Conservation (phyloP, 2,329 filamentous ascomycete species). For the Cladophialophora exuberans region DNA sequence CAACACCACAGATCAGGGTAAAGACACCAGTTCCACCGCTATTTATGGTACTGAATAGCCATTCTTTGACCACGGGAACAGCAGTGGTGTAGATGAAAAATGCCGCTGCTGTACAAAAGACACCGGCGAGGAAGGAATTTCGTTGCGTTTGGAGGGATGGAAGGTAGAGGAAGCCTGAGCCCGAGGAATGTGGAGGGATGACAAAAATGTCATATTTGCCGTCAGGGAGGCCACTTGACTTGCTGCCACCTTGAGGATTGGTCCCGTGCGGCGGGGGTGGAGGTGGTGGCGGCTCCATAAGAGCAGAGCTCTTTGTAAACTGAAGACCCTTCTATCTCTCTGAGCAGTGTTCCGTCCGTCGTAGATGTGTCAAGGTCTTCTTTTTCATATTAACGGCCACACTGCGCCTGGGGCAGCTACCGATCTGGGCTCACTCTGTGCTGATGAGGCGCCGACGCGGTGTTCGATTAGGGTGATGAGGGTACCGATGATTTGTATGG, state of each 20-base stretch:
- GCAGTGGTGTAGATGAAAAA: constrained; percentile 74
- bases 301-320: constrained; percentile 24
- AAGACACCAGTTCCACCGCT: constrained; percentile 74
- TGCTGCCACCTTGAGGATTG: constrained; percentile 65
- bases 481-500: too few relatives aligned
- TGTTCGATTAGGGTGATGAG: background rate
- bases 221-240: constrained; percentile 69
- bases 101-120: constrained; percentile 72
- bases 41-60: constrained; percentile 71
- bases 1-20: constrained; percentile 72
- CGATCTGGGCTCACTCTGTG: constrained; percentile 12
- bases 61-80: constrained; percentile 72
- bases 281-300: constrained; percentile 63
- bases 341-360: constrained; percentile 17
- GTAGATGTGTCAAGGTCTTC: constrained; percentile 19
- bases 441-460: constrained; percentile 15
- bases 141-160: constrained; percentile 82
- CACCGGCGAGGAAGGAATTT: constrained; percentile 90
- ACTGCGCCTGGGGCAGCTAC: constrained; percentile 5
- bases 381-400: constrained; percentile 29
- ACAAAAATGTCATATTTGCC: constrained; percentile 98
- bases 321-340: constrained; percentile 18
- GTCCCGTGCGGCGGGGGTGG: constrained; percentile 85
- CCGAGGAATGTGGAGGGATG: constrained; percentile 87
- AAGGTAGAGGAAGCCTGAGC: constrained; percentile 90